These are phyloP conservation scores for Penicillium ucsense DNA, from an alignment of 495 filamentous ascomycete genomes.

Conservation along the genomic window DNA sequence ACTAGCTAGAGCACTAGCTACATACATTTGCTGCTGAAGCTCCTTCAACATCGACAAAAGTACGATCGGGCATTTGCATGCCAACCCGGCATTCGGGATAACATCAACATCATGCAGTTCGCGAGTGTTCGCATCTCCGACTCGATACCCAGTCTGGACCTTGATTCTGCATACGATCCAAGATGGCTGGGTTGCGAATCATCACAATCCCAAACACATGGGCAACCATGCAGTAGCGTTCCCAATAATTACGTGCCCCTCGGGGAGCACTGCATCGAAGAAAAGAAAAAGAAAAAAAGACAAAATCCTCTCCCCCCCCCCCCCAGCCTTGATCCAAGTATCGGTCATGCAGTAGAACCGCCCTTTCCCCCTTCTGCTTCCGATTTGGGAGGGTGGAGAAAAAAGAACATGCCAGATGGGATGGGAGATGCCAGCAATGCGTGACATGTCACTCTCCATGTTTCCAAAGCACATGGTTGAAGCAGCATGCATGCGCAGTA, in stretches of 20 bases:
- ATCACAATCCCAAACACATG: background rate
- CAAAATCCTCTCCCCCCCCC: background rate
- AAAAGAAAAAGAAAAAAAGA: background rate
- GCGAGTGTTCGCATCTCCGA: too few relatives aligned
- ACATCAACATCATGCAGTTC: too few relatives aligned
- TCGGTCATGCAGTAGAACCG: too few relatives aligned
- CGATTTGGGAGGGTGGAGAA: conserved; percentile 7
- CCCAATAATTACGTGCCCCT: background rate
- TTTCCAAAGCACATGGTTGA: conserved; percentile 11
- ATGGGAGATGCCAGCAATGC: too few relatives aligned
- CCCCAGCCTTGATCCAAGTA: background rate
- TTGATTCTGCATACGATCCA: too few relatives aligned
- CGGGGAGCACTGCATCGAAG: background rate
- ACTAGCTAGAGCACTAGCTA: too few relatives aligned
- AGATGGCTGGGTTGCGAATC: too few relatives aligned
- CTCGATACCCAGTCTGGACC: too few relatives aligned
- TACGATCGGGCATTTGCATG: too few relatives aligned
- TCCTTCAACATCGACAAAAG: too few relatives aligned
- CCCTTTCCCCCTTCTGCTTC: background rate
- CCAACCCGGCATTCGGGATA: too few relatives aligned
- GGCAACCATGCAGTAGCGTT: background rate
- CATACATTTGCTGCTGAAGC: too few relatives aligned
- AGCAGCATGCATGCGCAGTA: conserved; percentile 8
- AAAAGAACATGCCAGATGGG: background rate
- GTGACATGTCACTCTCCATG: conserved; percentile 14